Percentiles rank a stretch among this genome's conserved stretches.
Evolutionary conservation across 1,139 yeast genomes (phyloP).

Genomic region (Candida anutae): DNA sequence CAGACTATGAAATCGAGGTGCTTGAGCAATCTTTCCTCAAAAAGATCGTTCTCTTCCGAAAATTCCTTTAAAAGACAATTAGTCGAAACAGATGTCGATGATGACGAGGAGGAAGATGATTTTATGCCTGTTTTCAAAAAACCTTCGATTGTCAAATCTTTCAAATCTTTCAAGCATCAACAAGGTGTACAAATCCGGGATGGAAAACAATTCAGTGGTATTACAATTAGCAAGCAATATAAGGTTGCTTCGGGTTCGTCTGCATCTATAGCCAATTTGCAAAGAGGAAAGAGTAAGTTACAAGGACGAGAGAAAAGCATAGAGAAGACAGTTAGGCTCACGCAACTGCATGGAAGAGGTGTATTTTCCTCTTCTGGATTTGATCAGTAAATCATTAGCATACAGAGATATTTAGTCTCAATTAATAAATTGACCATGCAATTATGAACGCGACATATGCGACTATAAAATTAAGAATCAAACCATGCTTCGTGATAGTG

Average conservation of each 20-base stretch:
- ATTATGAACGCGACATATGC: not conserved
- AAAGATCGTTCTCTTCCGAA: not conserved
- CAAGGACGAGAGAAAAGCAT: conserved; percentile 19
- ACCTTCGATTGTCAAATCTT: conserved; percentile 44
- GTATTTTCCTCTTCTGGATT: conserved; percentile 15
- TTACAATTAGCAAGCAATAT: conserved; percentile 48
- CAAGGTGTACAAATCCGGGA: conserved; percentile 29
- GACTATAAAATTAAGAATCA: conserved; percentile 1
- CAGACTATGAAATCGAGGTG: conserved; percentile 41
- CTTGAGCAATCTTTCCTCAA: conserved; percentile 23
- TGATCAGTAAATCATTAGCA: conserved; percentile 7
- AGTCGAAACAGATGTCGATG: conserved; percentile 14
- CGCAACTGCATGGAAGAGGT: conserved; percentile 12
- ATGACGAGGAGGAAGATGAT: conserved; percentile 30
- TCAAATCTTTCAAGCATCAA: conserved; percentile 30
- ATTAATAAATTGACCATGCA: not conserved
- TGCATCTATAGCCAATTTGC: conserved; percentile 52
- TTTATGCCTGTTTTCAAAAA: conserved; percentile 32
- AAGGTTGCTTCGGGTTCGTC: conserved; percentile 51
- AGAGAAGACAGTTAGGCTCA: conserved; percentile 17
- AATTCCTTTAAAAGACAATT: conserved; percentile 8
- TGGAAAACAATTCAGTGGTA: conserved; percentile 42
- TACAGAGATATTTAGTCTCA: not conserved
- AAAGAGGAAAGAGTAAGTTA: conserved; percentile 18
- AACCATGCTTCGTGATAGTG: conserved; percentile 13